Percentiles rank a stretch among this genome's conserved stretches.
Conservation (phyloP, 805 yeast species). For the Cyberlindnera euphorbiae region DNA sequence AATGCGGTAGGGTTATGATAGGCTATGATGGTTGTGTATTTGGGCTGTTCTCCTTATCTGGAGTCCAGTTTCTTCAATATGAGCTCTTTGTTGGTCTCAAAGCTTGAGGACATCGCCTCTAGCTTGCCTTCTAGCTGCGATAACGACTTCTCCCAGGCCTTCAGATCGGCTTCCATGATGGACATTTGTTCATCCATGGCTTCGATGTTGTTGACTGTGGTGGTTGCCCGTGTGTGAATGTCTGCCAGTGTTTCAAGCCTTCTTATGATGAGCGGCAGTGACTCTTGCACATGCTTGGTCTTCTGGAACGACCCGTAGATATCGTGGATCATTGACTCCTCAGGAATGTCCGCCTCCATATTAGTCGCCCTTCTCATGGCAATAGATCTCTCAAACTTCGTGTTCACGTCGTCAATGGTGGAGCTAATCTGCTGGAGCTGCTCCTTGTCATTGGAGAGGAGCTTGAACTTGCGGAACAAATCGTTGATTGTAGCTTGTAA, state of each 20-base stretch:
- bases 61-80: neutral
- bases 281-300: slow-evolving; percentile 16
- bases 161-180: slow-evolving; percentile 21
- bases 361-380: slow-evolving; percentile 21
- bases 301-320: slow-evolving; percentile 20
- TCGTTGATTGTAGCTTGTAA: slow-evolving; percentile 27
- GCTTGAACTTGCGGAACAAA: slow-evolving; percentile 25
- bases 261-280: slow-evolving; percentile 25
- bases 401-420: slow-evolving; percentile 23
- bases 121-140: slow-evolving; percentile 21
- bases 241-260: slow-evolving; percentile 25
- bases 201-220: slow-evolving; percentile 18
- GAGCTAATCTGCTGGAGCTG: slow-evolving; percentile 18
- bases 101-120: slow-evolving; percentile 13
- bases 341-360: slow-evolving; percentile 16
- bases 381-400: slow-evolving; percentile 25
- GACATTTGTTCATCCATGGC: slow-evolving; percentile 18
- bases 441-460: slow-evolving; percentile 25
- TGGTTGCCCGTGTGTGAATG: slow-evolving; percentile 19
- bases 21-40: neutral
- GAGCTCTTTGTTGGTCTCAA: slow-evolving; percentile 13
- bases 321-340: slow-evolving; percentile 25
- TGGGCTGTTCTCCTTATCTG: too few species aligned
- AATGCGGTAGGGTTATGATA: neutral
- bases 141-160: slow-evolving; percentile 26